Evolutionary conservation across 768 basidiomycete genomes (phyloP), one percentile per base, ranked within the genome.

Genomic region (Gymnopilus junonius): DNA sequence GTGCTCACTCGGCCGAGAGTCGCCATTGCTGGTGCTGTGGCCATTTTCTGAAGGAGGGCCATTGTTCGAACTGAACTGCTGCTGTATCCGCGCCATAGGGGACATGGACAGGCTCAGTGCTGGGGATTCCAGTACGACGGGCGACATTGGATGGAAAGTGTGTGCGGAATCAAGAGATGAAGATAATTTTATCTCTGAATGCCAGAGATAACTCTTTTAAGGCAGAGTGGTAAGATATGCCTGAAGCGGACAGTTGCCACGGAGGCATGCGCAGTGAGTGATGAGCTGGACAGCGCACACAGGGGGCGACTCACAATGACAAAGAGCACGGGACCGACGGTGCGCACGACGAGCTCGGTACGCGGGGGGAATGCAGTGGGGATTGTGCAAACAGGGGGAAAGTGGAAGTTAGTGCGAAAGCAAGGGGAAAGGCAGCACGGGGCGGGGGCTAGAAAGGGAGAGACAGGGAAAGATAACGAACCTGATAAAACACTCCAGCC

Each of bases 81-180:
- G 82, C 69, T 69, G 68, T 59, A 86, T 74, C 51, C 83, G 80
- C 35, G 83, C 78, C 71, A 86, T 77, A 56, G 79, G 68, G 29
- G 76, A 70, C 55, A 81, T 73, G 60, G 78, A 85, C 74, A 86
- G 80, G 75, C 76, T 81, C 69, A 85, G 69, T 32, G 82, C 76
- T 45, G 85, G 83, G 34, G 83, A 72, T 71, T 87, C 85, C 67
- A 88, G 79, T 65, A 86, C 80, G 71, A 87, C 82, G 72, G 85
- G 82, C 51, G 86, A 81, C 86, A 86, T 86, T 35, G 29, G 23
- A 29, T n/a, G 27, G 15, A 15, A n/a, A 31, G 56, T 31, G 56
- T 20, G 48, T 32, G 17, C 29, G 39, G 56, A 27, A 45, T 58
- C 43, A 43, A 50, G 61, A 29, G 34, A 29, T n/a, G 53, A 59